Evolutionary conservation across 805 yeast species (phyloP).

Genomic region (Candida ponderosae): DNA sequence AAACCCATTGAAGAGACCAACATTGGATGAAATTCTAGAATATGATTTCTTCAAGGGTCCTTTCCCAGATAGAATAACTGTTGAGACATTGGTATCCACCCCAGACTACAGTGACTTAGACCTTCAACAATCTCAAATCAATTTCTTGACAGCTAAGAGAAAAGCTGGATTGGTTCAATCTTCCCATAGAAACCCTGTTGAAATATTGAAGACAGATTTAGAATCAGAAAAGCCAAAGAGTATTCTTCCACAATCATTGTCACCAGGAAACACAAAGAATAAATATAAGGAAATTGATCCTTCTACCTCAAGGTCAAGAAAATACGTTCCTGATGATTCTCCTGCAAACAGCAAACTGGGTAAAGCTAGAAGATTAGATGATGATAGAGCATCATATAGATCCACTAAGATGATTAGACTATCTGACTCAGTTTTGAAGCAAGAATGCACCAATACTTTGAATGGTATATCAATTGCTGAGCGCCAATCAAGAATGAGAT

Average conservation of each 20-base stretch:
- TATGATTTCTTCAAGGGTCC: slow-evolving; percentile 85
- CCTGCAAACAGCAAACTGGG: slow-evolving; percentile 21
- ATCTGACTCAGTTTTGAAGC: slow-evolving; percentile 25
- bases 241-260: slow-evolving; percentile 78
- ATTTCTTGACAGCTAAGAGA: slow-evolving; percentile 59
- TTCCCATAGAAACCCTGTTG: slow-evolving; percentile 53
- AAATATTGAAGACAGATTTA: slow-evolving; percentile 59
- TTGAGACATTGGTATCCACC: slow-evolving; percentile 49
- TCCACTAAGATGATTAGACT: slow-evolving; percentile 17
- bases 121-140: slow-evolving; percentile 53
- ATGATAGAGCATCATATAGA: slow-evolving; percentile 18
- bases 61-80: slow-evolving; percentile 67
- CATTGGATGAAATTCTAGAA: slow-evolving; percentile 67
- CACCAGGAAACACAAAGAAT: slow-evolving; percentile 85
- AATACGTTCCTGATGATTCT: slow-evolving; percentile 23
- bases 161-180: slow-evolving; percentile 50
- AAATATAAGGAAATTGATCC: slow-evolving; percentile 63
- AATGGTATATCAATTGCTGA: slow-evolving; percentile 37
- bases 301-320: slow-evolving; percentile 13
- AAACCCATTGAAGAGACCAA: slow-evolving; percentile 77
- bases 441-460: slow-evolving; percentile 37
- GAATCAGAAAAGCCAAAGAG: slow-evolving; percentile 61
- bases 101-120: slow-evolving; percentile 55
- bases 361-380: slow-evolving; percentile 31
- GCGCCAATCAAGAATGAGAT: slow-evolving; percentile 34